Percentiles rank a stretch among this genome's conserved stretches.
Evolutionary conservation across 352 stramenopile species (phyloP).

Genomic region (Phytophthora syringae): DNA sequence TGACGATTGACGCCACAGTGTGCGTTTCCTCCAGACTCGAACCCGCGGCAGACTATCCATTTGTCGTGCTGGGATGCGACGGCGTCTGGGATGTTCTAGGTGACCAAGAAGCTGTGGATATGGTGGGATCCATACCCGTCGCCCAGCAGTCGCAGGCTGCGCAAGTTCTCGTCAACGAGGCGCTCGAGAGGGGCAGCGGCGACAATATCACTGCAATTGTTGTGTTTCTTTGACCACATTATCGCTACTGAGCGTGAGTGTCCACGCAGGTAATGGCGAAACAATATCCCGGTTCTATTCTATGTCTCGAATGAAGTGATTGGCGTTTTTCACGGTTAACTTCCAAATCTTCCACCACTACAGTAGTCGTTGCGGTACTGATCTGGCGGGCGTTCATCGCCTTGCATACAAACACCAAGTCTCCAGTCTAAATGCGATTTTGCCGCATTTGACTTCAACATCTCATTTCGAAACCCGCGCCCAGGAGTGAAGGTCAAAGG

Average conservation of each 20-base stretch:
- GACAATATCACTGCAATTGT: conserved; percentile 88
- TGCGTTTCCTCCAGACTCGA: conserved; percentile 43
- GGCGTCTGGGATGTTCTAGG: conserved; percentile 81
- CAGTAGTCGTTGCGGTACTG: background rate
- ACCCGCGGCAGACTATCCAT: conserved; percentile 53
- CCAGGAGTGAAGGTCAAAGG: conserved; percentile 27
- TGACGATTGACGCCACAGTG: conserved; percentile 4
- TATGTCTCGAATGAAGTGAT: too few species aligned
- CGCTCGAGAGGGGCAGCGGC: conserved; percentile 56
- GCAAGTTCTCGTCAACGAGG: conserved; percentile 60
- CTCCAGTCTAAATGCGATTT: too few species aligned
- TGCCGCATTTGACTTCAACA: conserved; percentile 1
- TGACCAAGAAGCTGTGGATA: conserved; percentile 76
- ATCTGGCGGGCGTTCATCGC: conserved; percentile 6
- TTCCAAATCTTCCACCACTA: too few species aligned
- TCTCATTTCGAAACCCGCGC: conserved; percentile 24
- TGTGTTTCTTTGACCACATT: conserved; percentile 64
- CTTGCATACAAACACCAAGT: conserved; percentile 21
- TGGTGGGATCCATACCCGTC: conserved; percentile 49
- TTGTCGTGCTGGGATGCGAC: conserved; percentile 82
- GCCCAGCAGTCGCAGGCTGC: conserved; percentile 53
- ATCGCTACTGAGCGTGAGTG: too few species aligned
- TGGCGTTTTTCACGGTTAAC: too few species aligned
- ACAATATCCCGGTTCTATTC: too few species aligned
- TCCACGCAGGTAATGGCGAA: too few species aligned